Base-by-base conservation (phyloP, 1,284 basidiomycete species). In the Melampsora americana region DNA sequence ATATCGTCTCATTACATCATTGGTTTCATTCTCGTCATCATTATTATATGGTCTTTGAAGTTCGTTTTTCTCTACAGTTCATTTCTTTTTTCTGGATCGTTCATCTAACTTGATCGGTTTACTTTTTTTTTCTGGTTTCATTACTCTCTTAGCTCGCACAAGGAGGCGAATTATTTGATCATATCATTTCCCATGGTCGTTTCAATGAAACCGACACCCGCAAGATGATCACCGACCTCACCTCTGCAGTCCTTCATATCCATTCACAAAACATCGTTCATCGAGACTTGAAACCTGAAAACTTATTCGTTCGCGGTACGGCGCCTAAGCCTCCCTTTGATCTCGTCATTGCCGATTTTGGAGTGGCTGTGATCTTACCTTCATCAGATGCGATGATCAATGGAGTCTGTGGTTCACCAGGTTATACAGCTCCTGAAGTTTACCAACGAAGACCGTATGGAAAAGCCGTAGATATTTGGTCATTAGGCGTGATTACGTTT, bases 401-500 rank as follows among this genome's bases (percentile, higher is more conserved):
- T 28, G 71, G 71, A 4, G 59, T 67, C 23, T 74, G 71, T 32
- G 71, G 71, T 46, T 66, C 64, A 5, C 66, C 65, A 5, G 69
- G 2, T 90, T 91, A 0, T 53, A 61, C 66, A 82, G 83, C 84
- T 14, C 86, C 86, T 28, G 95, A 98, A 84, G 95, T 98, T 39
- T 88, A 99, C 23, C 89, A 95, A 32, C 95, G 92, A 46, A 93
- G 94, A 82, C 90, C 93, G 5, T 99, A 99, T 84, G 91, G 90
- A 0, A 96, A 91, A 83, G 92, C 92, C 0, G 96, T 98, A 73
- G 96, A 99, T 84, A 98, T 93, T 82, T 99, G 96, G 96, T 95
- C 93, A 2, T 87, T 99, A 2, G 96, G 96, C 16, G 98, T 95
- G 83, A 99, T 99, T 80, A 85, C 99, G 30, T 99, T 98, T 85